Base-by-base conservation (phyloP, 1,139 yeast species). In the Pneumocystis murina region DNA sequence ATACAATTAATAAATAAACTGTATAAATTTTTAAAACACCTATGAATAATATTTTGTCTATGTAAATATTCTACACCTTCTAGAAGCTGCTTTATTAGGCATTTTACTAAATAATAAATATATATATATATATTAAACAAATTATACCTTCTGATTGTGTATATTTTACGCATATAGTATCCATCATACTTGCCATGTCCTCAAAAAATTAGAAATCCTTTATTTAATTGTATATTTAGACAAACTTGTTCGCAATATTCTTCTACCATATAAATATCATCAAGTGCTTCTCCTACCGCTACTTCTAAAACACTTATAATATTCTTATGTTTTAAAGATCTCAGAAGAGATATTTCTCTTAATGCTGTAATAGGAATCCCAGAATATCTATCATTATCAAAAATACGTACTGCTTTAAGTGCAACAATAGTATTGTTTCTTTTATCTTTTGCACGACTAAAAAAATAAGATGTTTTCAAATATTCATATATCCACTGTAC, bases 361-460 rank as follows among this genome's bases (percentile, higher is more conserved):
- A 86, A 82, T 0, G 95, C 89, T 0, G 95, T 87, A 33, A 86
- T 86, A 2, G 95, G 95, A 71, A 87, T 64, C 0, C 95, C 95
- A 72, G 87, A 95, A 64, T 86, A 77, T 72, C 86, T 94, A n/a
- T 82, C 77, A 70, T 87, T 92, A n/a, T 61, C 65, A 60, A 64
- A 63, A 68, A 87, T 77, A 68, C 94, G 74, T 59, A 87, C 76
- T 69, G 82, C 80, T 71, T 87, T 87, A 70, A 87, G 75, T 1
- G 95, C 95, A 41, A 87, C 91, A 68, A 77, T 75, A 66, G 81
- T 83, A 7, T 79, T 78, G 0, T 90, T 84, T 4, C 81, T 73
- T 20, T 75, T 75, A 70, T 85, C 84, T 63, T 76, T 77, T 0
- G 88, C 88, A 72, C 84, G 82, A 72, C 80, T 48, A 48, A 24